phyloP scores from a whole-genome alignment of 2,329 filamentous ascomycete genomes.

The Ophiostoma pallidulum region DNA sequence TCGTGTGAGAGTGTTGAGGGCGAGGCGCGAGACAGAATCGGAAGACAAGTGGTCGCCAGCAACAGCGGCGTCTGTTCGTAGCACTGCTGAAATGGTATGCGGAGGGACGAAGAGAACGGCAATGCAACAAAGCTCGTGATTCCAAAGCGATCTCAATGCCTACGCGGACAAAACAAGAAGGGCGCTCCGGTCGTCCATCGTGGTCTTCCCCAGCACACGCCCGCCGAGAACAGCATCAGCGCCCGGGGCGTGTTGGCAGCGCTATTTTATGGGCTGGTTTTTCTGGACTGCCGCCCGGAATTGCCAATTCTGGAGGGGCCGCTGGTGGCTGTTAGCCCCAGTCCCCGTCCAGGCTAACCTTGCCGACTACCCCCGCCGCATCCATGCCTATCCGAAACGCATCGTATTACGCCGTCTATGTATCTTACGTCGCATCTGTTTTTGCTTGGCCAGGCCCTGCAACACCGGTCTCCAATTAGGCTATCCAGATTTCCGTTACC shows the following conservation, averaged over 20 bases:
- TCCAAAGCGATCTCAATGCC: too few species aligned
- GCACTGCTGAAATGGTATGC: too few species aligned
- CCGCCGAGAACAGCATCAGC: not conserved
- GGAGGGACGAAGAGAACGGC: too few species aligned
- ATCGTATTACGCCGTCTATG: too few species aligned
- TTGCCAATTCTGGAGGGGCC: slow-evolving; percentile 1
- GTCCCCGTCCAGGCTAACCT: slow-evolving; percentile 14
- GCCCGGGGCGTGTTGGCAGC: not conserved
- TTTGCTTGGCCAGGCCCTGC: not conserved
- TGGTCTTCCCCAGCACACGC: not conserved
- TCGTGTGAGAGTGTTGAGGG: slow-evolving; percentile 3
- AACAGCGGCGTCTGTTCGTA: too few species aligned
- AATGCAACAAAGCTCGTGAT: too few species aligned
- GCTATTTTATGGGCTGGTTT: not conserved
- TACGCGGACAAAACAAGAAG: not conserved
- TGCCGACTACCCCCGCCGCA: not conserved
- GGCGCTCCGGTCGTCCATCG: not conserved
- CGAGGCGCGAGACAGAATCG: too few species aligned
- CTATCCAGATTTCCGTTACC: too few species aligned
- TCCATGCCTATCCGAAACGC: too few species aligned
- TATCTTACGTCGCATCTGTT: too few species aligned
- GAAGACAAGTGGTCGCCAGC: too few species aligned
- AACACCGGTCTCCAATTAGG: not conserved
- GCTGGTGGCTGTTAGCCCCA: slow-evolving; percentile 8
- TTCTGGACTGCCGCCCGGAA: too few species aligned